Evolutionary conservation across 768 basidiomycete genomes (phyloP).

Genomic region (Hebeloma cylindrosporum): DNA sequence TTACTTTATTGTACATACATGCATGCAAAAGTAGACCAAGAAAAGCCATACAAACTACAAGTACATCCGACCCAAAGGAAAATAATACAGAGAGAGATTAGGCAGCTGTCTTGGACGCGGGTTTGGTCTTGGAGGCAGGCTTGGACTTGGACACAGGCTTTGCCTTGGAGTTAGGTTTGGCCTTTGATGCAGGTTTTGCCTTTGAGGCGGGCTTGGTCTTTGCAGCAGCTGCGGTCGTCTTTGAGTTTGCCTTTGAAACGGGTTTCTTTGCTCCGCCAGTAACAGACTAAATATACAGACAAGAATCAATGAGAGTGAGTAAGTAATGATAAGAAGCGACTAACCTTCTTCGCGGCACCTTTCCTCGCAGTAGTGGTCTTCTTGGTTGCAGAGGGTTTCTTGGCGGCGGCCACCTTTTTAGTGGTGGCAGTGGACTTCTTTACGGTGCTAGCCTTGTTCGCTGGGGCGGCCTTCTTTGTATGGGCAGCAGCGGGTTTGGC

Average conservation of each 20-base stretch:
- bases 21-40: conserved; percentile 1
- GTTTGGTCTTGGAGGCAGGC: conserved; percentile 23
- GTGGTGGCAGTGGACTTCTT: conserved; percentile 22
- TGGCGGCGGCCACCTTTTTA: conserved; percentile 33
- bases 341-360: conserved; percentile 22
- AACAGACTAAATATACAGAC: conserved; percentile 29
- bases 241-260: conserved; percentile 30
- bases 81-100: neutral
- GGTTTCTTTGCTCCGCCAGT: conserved; percentile 42
- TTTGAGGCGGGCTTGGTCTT: conserved; percentile 30
- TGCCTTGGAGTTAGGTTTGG: conserved; percentile 29
- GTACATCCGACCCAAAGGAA: neutral
- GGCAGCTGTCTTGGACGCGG: conserved; percentile 19
- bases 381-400: conserved; percentile 25
- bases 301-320: neutral
- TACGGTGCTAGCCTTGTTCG: conserved; percentile 21
- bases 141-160: conserved; percentile 34
- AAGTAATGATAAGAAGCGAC: neutral
- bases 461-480: conserved; percentile 23
- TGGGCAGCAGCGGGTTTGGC: conserved; percentile 34
- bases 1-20: neutral
- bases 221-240: conserved; percentile 21
- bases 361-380: conserved; percentile 25
- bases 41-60: neutral
- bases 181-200: conserved; percentile 28